Percentiles rank a stretch among this genome's conserved stretches.
phyloP scores from a whole-genome alignment of 75 land plant species.

The Picea glauca region DNA sequence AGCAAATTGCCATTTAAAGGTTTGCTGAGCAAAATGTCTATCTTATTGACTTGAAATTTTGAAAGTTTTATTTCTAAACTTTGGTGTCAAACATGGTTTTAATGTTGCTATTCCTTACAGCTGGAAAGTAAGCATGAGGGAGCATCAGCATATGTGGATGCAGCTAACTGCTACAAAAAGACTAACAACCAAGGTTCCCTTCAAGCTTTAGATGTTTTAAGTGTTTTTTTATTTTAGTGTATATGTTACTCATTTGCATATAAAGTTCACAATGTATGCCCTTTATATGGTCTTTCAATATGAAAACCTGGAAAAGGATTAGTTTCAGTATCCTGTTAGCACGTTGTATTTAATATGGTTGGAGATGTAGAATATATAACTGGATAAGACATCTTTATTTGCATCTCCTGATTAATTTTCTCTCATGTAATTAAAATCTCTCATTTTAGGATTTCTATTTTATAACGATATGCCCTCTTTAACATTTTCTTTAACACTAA shows the following conservation, averaged over 20 bases:
- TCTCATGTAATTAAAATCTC: neutral
- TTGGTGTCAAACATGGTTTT: neutral
- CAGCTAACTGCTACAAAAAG: slow-evolving; percentile 80
- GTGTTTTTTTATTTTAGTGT: neutral
- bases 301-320: neutral
- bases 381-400: neutral
- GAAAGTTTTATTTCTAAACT: neutral
- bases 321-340: neutral
- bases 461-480: neutral
- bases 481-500: too few species aligned
- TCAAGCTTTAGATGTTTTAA: neutral
- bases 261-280: neutral
- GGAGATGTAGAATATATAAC: neutral
- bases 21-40: slow-evolving; percentile 7
- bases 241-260: neutral
- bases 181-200: slow-evolving; percentile 35
- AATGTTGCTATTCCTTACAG: slow-evolving; percentile 26
- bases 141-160: slow-evolving; percentile 74
- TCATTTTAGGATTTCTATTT: neutral
- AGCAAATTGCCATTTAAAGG: slow-evolving; percentile 83
- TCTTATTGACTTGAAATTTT: neutral
- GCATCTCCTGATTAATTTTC: neutral
- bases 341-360: neutral
- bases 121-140: slow-evolving; percentile 89
- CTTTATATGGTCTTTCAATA: neutral